phyloP scores from a whole-genome alignment of 1,284 basidiomycete genomes.

The Gomphus sp. region DNA sequence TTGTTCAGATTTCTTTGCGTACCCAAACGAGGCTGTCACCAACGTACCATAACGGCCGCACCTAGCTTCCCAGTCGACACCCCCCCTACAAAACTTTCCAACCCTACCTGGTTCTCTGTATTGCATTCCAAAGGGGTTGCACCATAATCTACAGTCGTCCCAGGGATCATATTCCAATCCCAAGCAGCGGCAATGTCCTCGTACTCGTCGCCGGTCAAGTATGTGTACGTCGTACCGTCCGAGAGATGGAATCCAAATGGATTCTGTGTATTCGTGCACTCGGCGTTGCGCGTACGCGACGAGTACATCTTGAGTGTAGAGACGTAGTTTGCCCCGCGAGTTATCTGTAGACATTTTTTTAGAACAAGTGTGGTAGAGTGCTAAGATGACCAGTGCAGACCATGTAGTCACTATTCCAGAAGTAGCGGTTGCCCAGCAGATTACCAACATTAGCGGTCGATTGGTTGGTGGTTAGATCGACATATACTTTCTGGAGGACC shows the following conservation, averaged over 20 bases:
- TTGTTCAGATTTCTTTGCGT: not conserved
- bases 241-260: constrained; percentile 58
- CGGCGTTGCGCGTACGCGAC: constrained; percentile 49
- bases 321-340: constrained; percentile 49
- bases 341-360: constrained; percentile 31
- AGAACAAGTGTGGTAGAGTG: not conserved
- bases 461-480: constrained; percentile 27
- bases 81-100: constrained; percentile 53
- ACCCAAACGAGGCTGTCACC: constrained; percentile 12
- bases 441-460: constrained; percentile 46
- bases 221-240: constrained; percentile 56
- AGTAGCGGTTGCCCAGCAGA: constrained; percentile 54
- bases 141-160: constrained; percentile 53
- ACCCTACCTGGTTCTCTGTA: constrained; percentile 31
- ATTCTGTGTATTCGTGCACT: constrained; percentile 58
- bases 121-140: constrained; percentile 40
- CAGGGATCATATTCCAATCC: constrained; percentile 69
- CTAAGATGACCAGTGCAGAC: constrained; percentile 22
- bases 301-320: constrained; percentile 61
- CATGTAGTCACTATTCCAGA: constrained; percentile 64
- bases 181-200: constrained; percentile 57
- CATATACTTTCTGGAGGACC: constrained; percentile 31
- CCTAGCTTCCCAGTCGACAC: constrained; percentile 47
- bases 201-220: constrained; percentile 56
- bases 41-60: constrained; percentile 38